Conservation (phyloP, 306 rosid species). For the Casuarina equisetifolia region DNA sequence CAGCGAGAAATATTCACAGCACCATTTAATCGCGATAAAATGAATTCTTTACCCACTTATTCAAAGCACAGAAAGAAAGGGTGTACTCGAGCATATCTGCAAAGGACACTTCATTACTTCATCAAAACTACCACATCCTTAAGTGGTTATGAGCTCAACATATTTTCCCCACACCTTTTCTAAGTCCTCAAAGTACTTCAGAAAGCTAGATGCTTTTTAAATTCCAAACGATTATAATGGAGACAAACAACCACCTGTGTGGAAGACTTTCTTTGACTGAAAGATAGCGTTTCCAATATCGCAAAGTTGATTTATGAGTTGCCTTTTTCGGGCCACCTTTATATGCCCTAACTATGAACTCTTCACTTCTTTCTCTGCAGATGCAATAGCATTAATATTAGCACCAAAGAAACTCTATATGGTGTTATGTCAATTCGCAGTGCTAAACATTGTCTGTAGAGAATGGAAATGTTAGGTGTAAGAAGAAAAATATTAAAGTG, state of each 20-base stretch:
- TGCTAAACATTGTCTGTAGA: background rate
- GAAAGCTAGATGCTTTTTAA: background rate
- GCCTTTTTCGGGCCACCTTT: slow-evolving; percentile 84
- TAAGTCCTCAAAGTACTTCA: background rate
- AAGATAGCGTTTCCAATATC: slow-evolving; percentile 71
- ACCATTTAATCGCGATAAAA: background rate
- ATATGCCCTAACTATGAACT: slow-evolving; percentile 78
- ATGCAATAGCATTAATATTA: slow-evolving; percentile 23
- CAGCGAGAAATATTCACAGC: background rate
- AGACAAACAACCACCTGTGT: slow-evolving; percentile 51
- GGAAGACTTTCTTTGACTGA: slow-evolving; percentile 70
- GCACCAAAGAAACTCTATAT: background rate
- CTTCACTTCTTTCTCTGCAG: slow-evolving; percentile 84
- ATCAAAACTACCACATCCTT: slow-evolving; percentile 7
- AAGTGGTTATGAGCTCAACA: background rate
- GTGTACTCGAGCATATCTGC: background rate
- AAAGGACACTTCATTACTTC: background rate
- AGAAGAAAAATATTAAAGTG: too few species aligned
- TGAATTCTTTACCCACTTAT: background rate
- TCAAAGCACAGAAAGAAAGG: background rate
- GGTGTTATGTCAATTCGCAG: slow-evolving; percentile 7
- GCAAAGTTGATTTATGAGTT: slow-evolving; percentile 75
- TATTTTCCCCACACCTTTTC: background rate
- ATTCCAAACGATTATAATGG: slow-evolving; percentile 20
- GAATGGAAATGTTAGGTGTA: background rate